Percentiles rank a stretch among this genome's conserved stretches.
phyloP scores from a whole-genome alignment of 2,329 filamentous ascomycete genomes.

The Acephala macrosclerotiorum region DNA sequence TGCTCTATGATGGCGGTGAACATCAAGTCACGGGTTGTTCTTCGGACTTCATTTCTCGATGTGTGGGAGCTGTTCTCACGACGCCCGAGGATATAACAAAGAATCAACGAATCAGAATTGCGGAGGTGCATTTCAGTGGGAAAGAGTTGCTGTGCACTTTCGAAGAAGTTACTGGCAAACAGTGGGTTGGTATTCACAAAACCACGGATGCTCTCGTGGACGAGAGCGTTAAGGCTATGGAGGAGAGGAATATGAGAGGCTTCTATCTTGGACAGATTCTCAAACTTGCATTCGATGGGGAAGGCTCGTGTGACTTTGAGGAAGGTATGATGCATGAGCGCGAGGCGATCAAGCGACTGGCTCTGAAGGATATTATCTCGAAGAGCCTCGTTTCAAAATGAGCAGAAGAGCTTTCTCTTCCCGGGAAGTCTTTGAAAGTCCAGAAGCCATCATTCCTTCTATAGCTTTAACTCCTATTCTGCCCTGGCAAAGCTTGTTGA shows the following conservation, averaged over 20 bases:
- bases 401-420: not conserved
- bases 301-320: constrained; percentile 16
- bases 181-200: constrained; percentile 8
- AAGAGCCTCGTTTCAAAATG: not conserved
- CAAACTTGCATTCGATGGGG: constrained; percentile 19
- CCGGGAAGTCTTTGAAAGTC: too few relatives aligned
- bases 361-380: not conserved
- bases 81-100: constrained; percentile 11
- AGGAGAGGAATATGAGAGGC: constrained; percentile 7
- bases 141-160: constrained; percentile 12
- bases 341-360: not conserved
- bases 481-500: too few relatives aligned
- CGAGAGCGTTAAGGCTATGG: not conserved
- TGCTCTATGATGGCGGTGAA: constrained; percentile 20
- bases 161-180: constrained; percentile 5
- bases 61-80: constrained; percentile 6
- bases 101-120: constrained; percentile 20
- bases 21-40: constrained; percentile 13
- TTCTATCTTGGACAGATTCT: constrained; percentile 23
- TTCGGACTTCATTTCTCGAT: constrained; percentile 10
- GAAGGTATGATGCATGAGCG: constrained; percentile 7
- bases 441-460: not conserved
- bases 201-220: constrained; percentile 3
- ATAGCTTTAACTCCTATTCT: too few relatives aligned
- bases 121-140: constrained; percentile 15